phyloP scores from a whole-genome alignment of 148 eudicot species.

The Tetragonia tetragonoides region DNA sequence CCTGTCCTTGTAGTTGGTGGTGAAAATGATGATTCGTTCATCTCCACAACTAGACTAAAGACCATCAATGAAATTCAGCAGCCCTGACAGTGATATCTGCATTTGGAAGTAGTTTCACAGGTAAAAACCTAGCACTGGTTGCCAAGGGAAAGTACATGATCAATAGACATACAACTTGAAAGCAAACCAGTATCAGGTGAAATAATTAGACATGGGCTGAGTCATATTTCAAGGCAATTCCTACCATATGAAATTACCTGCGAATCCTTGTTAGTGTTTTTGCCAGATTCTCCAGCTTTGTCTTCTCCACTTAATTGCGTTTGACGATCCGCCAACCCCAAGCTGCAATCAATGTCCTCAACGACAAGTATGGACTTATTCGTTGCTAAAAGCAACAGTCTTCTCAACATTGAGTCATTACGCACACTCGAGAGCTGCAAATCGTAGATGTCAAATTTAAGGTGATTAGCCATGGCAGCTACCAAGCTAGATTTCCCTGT shows the following conservation, averaged over 20 bases:
- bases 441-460: conserved; percentile 38
- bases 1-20: conserved; percentile 49
- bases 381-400: conserved; percentile 25
- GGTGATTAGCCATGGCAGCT: conserved; percentile 43
- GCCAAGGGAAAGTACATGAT: too few relatives aligned
- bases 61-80: conserved; percentile 48
- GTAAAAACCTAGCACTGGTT: too few relatives aligned
- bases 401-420: conserved; percentile 28
- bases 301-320: background rate
- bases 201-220: too few relatives aligned
- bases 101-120: too few relatives aligned
- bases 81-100: conserved; percentile 43
- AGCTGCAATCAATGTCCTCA: conserved; percentile 41
- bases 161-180: too few relatives aligned
- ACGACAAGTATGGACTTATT: conserved; percentile 36
- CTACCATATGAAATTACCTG: too few relatives aligned
- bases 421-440: conserved; percentile 29
- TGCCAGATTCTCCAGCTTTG: background rate
- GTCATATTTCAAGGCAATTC: too few relatives aligned
- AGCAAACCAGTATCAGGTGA: too few relatives aligned
- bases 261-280: background rate
- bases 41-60: conserved; percentile 53
- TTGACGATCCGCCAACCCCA: conserved; percentile 27
- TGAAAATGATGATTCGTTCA: conserved; percentile 49
- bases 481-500: conserved; percentile 43